Conservation (phyloP, 2,329 filamentous ascomycete genomes). For the Talaromyces sp. region DNA sequence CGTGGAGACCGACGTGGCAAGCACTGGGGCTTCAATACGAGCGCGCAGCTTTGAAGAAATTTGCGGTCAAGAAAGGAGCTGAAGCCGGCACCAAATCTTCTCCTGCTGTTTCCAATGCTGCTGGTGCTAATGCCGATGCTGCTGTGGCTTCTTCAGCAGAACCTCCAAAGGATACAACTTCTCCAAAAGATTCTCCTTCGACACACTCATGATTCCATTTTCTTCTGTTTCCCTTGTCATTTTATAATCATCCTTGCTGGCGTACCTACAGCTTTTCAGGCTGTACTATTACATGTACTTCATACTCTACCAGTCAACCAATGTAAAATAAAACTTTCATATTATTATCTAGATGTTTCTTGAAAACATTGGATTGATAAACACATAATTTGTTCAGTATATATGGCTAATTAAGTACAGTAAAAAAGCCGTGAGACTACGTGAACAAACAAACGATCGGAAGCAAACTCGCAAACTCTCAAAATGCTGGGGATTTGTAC, state of each 20-base stretch:
- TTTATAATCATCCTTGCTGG: not conserved
- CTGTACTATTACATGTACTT: not conserved
- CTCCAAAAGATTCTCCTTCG: not conserved
- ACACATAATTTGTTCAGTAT: not conserved
- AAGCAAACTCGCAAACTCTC: not conserved
- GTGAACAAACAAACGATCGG: not conserved
- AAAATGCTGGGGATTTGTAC: not conserved
- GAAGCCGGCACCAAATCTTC: not conserved
- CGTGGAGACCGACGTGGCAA: conserved; percentile 53
- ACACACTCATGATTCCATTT: not conserved
- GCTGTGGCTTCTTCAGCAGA: not conserved
- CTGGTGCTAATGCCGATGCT: not conserved
- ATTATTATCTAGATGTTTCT: not conserved
- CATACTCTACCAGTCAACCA: conserved; percentile 3
- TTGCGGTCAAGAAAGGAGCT: not conserved
- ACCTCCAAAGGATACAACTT: not conserved
- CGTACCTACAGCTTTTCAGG: not conserved
- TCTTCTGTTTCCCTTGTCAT: not conserved
- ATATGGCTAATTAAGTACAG: not conserved
- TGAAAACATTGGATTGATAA: not conserved
- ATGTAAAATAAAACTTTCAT: not conserved
- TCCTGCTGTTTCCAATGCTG: not conserved
- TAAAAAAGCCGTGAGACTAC: not conserved
- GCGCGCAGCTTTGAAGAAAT: conserved; percentile 15
- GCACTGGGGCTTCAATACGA: conserved; percentile 35